Conservation (phyloP, 2,329 filamentous ascomycete species). For the Cordyceps tenuipes region DNA sequence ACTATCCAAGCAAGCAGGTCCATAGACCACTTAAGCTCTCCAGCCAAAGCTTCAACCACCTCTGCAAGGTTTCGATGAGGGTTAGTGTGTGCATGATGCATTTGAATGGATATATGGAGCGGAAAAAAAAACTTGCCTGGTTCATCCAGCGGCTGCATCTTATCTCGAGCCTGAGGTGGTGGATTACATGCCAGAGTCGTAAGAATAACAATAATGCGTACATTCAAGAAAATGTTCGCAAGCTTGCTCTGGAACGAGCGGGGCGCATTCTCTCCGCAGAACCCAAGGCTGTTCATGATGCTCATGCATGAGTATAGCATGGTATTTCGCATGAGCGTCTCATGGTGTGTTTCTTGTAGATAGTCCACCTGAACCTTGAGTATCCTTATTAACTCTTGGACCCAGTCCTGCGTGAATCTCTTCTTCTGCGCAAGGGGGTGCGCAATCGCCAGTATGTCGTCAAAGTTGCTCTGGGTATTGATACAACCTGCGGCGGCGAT, state of each 20-base stretch:
- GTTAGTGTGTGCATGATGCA: constrained; percentile 4
- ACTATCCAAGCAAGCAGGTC: constrained; percentile 58
- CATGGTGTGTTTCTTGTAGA: constrained; percentile 63
- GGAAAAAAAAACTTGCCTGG: constrained; percentile 27
- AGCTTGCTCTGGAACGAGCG: constrained; percentile 65
- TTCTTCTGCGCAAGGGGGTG: constrained; percentile 36
- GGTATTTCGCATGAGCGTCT: constrained; percentile 64
- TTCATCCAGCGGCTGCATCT: constrained; percentile 54
- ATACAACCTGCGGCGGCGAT: constrained; percentile 39
- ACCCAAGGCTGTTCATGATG: constrained; percentile 71
- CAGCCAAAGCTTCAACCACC: constrained; percentile 62
- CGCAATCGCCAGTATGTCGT: constrained; percentile 66
- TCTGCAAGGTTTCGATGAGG: constrained; percentile 36
- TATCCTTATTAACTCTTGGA: constrained; percentile 59
- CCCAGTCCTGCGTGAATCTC: constrained; percentile 50
- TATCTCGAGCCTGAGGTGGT: constrained; percentile 44
- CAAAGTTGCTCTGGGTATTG: constrained; percentile 45
- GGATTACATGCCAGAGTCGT: constrained; percentile 55
- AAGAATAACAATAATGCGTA: constrained; percentile 62
- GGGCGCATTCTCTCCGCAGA: constrained; percentile 51
- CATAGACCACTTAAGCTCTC: constrained; percentile 70
- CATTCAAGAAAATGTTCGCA: constrained; percentile 64
- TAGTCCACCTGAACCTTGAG: constrained; percentile 73
- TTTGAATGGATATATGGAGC: too few species aligned
- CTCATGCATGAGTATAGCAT: constrained; percentile 69